These are phyloP conservation scores for Linum lewisii DNA, from an alignment of 345 rosid species.

Conservation along the genomic window DNA sequence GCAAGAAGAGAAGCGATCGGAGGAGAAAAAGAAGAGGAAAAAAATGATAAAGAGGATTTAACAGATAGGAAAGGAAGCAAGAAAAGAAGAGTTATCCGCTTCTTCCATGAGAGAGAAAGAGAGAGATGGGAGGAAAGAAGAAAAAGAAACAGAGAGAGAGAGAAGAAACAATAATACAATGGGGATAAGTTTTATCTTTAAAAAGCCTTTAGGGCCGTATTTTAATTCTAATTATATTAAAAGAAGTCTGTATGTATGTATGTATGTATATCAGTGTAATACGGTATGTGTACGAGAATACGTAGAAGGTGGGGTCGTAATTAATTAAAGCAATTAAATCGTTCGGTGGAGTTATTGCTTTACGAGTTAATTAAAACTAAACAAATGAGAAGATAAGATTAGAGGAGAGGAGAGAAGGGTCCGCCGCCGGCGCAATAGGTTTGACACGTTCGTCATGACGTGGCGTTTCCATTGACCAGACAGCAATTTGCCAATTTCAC, in stretches of 20 bases:
- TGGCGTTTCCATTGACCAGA: conserved; percentile 3
- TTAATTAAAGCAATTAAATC: no score
- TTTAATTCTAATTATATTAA: neutral
- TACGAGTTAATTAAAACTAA: no score
- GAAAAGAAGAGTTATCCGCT: neutral
- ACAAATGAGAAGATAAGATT: neutral
- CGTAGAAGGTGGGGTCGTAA: no score
- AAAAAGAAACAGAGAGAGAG: neutral
- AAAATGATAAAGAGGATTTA: neutral
- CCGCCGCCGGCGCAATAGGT: conserved; percentile 11
- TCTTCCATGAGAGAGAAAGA: neutral
- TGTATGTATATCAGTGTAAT: no score
- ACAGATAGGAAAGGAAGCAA: neutral
- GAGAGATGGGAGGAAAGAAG: conserved; percentile 6
- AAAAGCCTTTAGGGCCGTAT: neutral
- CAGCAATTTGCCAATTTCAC: neutral
- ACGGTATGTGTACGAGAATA: no score
- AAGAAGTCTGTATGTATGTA: neutral
- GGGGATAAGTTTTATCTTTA: neutral
- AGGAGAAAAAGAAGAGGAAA: neutral
- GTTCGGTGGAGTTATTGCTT: no score
- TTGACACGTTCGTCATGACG: conserved; percentile 22
- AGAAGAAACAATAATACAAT: neutral
- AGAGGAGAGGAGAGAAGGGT: neutral
- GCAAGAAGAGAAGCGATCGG: neutral